Evolutionary conservation across 1,284 basidiomycete genomes (phyloP), one percentile per base, ranked within the genome.

Genomic region (Puccinia hordei): DNA sequence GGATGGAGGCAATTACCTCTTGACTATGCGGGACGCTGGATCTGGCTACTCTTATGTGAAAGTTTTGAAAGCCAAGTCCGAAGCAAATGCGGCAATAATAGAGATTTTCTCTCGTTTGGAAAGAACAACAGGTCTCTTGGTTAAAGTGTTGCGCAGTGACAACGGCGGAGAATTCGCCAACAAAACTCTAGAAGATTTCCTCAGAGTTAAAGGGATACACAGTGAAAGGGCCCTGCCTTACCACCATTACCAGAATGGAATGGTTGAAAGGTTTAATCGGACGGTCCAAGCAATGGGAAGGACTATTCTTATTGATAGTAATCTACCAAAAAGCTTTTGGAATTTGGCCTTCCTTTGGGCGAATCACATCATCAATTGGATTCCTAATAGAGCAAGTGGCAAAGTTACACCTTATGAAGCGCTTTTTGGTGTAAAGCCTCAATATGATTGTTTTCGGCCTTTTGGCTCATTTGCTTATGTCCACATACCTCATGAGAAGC

Each of bases 271-370:
- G n/a, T n/a, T n/a, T n/a, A n/a, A n/a, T n/a, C n/a, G n/a, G n/a
- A n/a, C n/a, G n/a, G n/a, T n/a, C n/a, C n/a, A n/a, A n/a, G n/a
- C n/a, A n/a, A n/a, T n/a, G n/a, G 74, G 74, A 13, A 2, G 74
- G 17, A 68, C 74, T 6, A 33, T 68, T 22, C 44, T 77, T 1
- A 33, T 68, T 15, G 30, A 27, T 22, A 61, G 49, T 2, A 27
- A 19, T 9, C 15, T 71, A 30, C n/a, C 55, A 27, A 41, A 51
- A 27, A 13, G 33, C 10, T 77, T 77, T 2, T 72, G 66, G 65
- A 57, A 57, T 30, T 74, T 27, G 44, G 33, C 73, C 4, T 74
- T 44, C n/a, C n/a, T n/a, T n/a, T n/a, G n/a, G n/a, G n/a, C n/a
- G n/a, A n/a, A n/a, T n/a, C n/a, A n/a, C n/a, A 22, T 79, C 0